Base-by-base conservation (phyloP, 2,329 filamentous ascomycete species). In the Fusarium sp. region DNA sequence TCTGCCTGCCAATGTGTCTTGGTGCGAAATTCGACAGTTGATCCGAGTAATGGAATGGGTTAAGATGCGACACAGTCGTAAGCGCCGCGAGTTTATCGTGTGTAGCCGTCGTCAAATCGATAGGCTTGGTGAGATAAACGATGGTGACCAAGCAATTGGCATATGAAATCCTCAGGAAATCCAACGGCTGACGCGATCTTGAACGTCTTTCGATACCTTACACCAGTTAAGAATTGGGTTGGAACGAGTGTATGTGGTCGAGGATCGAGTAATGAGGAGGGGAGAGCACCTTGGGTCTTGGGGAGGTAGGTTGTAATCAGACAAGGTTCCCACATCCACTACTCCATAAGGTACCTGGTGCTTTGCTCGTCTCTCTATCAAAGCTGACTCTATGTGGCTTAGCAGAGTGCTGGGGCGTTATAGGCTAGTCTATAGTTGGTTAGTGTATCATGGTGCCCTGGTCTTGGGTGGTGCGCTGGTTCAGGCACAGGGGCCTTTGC, bases 301-400 rank as follows among this genome's bases (percentile, higher is more conserved):
- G 53, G 24, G 4, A 24, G 24, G 24, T 24, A 24, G 24, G 59
- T 41, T 72, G 62, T 69, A 59, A 69, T 69, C 58, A 47, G 65
- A 63, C 59, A 47, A 62, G 40, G 48, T 37, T 47, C 41, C 32
- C 20, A 44, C 53, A 30, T 64, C 51, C 42, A 54, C 49, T 41
- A 24, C 24, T 24, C 24, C 24, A 6, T 24, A 47, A 48, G 30
- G 55, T 67, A 61, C 41, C 49, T 61, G 54, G 32, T 52, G 55
- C 61, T 52, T 45, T 59, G 61, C 45, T 65, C 49, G 44, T 48
- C 56, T 37, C 56, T 37, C 55, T 70, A 62, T 68, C 61, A 49
- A 72, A 62, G 61, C 69, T 74, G 54, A 57, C 71, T 71, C 41
- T 27, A 40, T 56, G 54, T 58, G 65, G 65, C 62, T 71, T 71